A percentile compares a stretch with the other conserved stretches of the same genome.
phyloP scores from a whole-genome alignment of 2,329 filamentous ascomycete genomes.

The Xylaria sp. region DNA sequence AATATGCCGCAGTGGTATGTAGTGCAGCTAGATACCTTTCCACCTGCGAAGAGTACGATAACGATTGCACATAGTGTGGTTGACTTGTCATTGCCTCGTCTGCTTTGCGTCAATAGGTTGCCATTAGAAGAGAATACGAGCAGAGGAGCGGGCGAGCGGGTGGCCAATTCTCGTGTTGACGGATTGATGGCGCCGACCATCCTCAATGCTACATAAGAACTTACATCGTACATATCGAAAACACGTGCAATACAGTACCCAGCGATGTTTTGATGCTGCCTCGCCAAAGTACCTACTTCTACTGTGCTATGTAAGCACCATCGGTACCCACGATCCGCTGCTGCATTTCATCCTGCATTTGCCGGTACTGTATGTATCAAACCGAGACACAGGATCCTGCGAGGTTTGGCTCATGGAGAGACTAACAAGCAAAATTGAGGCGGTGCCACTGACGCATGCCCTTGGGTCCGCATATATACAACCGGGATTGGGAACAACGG shows the following conservation, averaged over 20 bases:
- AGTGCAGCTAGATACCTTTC: neutral
- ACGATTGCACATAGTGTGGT: neutral
- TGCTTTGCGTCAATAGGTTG: neutral
- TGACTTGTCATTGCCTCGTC: neutral
- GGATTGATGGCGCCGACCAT: neutral
- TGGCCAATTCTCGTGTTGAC: conserved; percentile 26
- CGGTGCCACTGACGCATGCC: neutral
- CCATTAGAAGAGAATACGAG: conserved; percentile 20
- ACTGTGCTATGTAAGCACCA: neutral
- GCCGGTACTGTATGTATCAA: neutral
- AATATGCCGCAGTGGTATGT: neutral
- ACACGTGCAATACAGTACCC: neutral
- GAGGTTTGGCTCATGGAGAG: neutral
- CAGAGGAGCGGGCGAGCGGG: neutral
- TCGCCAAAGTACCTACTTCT: neutral
- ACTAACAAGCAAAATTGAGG: neutral
- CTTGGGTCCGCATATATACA: neutral
- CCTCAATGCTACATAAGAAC: neutral
- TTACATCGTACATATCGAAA: neutral
- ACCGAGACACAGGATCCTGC: neutral
- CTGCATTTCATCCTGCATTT: too few relatives aligned
- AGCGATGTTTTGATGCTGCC: too few relatives aligned
- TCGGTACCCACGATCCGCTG: too few relatives aligned
- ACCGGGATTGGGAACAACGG: neutral
- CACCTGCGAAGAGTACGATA: neutral